Base-by-base conservation (phyloP, 2,329 filamentous ascomycete genomes). In the Ceratocystis diversiconidia region DNA sequence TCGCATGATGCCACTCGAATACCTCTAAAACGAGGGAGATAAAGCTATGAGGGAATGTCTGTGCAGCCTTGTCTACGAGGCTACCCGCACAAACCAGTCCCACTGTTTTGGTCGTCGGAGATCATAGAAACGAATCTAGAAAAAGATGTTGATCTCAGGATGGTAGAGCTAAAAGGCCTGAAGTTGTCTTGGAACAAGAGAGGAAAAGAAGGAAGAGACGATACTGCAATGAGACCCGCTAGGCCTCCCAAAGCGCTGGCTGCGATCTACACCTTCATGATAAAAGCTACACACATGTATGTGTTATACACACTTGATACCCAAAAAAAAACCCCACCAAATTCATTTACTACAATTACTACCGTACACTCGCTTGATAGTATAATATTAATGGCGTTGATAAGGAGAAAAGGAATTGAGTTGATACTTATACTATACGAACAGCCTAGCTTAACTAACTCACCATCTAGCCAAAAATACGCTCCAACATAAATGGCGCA, bases 401-500 rank as follows among this genome's bases (percentile, higher is more conserved):
- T 48, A 61, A 44, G 61, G 19, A 61, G 60, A 60, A 44, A 15
- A 65, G 8, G 19, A 17, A 19, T 2, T 1, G 6, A 44, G 48
- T 5, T 17, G 3, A 57, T 32, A 28, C 52, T 28, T 63, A 8
- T 52, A 15, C 44, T 8, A 28, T 32, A 44, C 17, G 50, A 62
- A 59, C 48, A 36, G 36, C 10, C 10, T 48, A 60, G 8, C n/a
- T 22, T 5, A 17, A 12, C 46, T 17, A 50, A n/a, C 44, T 32
- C n/a, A 36, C 19, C 28, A 44, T 63, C 68, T 74, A 79, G 64
- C 74, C 81, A 76, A 90, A 89, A 2, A 92, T 72, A 69, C 82
- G 79, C 71, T 84, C 77, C 75, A 92, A 78, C 71, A 91, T 73
- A 68, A 85, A 79, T 44, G 79, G 78, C 44, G 85, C 87, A 77